Evolutionary conservation across 176 grass and related monocot species (phyloP).

Genomic region (Triticum turgidum): DNA sequence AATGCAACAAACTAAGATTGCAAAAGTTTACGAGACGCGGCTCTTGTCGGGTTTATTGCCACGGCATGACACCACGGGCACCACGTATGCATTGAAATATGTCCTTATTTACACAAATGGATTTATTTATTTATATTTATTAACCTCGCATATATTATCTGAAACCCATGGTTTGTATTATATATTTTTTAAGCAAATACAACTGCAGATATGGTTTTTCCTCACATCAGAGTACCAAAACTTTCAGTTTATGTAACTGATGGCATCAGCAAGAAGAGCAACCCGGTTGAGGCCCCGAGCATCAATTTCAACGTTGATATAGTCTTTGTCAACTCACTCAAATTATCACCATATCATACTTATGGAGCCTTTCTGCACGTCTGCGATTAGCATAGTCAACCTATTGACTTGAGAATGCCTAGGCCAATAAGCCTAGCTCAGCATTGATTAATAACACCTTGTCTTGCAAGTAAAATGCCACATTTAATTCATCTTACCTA

Average conservation of each 20-base stretch:
- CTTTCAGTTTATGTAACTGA: neutral
- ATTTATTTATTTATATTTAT: neutral
- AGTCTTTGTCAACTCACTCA: slow-evolving; percentile 25
- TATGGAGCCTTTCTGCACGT: slow-evolving; percentile 17
- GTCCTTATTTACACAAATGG: slow-evolving; percentile 4
- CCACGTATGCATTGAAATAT: neutral
- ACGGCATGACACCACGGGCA: neutral
- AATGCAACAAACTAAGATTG: neutral
- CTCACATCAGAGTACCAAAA: neutral
- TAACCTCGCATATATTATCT: slow-evolving; percentile 9
- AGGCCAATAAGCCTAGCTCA: slow-evolving; percentile 14
- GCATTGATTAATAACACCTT: neutral
- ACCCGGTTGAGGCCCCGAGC: neutral
- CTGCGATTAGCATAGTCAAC: slow-evolving; percentile 11
- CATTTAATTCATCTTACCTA: neutral
- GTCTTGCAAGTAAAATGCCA: slow-evolving; percentile 1
- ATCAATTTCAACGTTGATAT: slow-evolving; percentile 19
- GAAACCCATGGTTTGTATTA: neutral
- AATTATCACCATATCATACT: slow-evolving; percentile 2
- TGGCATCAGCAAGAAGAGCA: slow-evolving; percentile 1
- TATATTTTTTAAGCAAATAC: neutral
- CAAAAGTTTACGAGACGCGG: neutral
- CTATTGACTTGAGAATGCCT: slow-evolving; percentile 12
- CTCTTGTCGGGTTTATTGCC: neutral
- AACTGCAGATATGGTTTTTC: neutral